A percentile compares a stretch with the other conserved stretches of the same genome.
Conservation (phyloP, 495 filamentous ascomycete genomes). For the Talaromyces thailandensis region DNA sequence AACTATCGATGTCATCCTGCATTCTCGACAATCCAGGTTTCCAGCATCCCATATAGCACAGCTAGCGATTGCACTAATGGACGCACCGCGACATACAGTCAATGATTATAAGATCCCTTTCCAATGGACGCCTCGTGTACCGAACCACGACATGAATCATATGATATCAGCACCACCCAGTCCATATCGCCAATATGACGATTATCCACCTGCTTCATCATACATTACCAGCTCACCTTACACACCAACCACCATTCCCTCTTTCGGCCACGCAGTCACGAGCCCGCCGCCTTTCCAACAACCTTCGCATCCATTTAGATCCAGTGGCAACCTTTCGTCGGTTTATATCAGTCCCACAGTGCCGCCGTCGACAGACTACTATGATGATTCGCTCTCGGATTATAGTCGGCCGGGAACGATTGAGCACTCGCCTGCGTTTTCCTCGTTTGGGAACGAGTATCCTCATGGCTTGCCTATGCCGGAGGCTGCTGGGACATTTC, state of each 20-base stretch:
- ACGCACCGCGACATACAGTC: constrained; percentile 27
- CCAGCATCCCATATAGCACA: constrained; percentile 29
- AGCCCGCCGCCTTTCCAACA: constrained; percentile 21
- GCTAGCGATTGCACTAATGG: constrained; percentile 27
- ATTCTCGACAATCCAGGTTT: constrained; percentile 21
- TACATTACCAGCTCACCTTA: constrained; percentile 32
- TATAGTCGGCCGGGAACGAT: constrained; percentile 20
- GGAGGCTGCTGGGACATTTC: constrained; percentile 20
- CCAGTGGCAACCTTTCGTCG: constrained; percentile 21
- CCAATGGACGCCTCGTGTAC: constrained; percentile 26
- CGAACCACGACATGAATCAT: constrained; percentile 17
- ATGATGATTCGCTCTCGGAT: constrained; percentile 21
- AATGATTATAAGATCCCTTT: constrained; percentile 27
- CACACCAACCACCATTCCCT: constrained; percentile 33
- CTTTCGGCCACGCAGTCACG: constrained; percentile 28
- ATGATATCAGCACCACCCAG: constrained; percentile 30
- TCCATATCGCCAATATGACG: constrained; percentile 27
- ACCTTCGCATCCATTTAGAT: constrained; percentile 22
- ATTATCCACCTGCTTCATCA: constrained; percentile 28
- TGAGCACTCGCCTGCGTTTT: constrained; percentile 23
- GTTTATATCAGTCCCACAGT: constrained; percentile 30
- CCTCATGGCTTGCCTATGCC: constrained; percentile 18
- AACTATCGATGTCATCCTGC: constrained; percentile 57
- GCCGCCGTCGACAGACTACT: constrained; percentile 22
- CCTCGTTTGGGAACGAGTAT: constrained; percentile 24